phyloP scores from a whole-genome alignment of 2,329 filamentous ascomycete genomes.

The Amylocarpus encephaloides region DNA sequence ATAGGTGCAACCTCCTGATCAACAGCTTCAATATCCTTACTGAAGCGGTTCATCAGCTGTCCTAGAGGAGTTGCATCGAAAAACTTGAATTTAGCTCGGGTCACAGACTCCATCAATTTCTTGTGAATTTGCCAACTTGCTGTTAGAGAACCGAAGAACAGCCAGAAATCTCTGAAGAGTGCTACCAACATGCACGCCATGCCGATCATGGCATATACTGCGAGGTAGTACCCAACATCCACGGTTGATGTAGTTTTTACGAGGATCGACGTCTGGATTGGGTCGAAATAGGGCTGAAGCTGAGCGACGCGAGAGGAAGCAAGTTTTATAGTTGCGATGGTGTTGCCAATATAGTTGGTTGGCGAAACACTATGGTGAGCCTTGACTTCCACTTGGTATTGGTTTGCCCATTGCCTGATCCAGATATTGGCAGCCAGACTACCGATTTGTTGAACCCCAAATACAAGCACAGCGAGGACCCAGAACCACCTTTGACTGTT shows the following conservation, averaged over 20 bases:
- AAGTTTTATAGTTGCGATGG: conserved; percentile 24
- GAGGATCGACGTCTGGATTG: conserved; percentile 28
- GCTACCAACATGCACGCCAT: conserved; percentile 73
- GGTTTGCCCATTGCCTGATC: conserved; percentile 93
- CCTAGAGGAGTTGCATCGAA: conserved; percentile 95
- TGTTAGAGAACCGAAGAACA: conserved; percentile 86
- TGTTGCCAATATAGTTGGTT: conserved; percentile 25
- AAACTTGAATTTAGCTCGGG: conserved; percentile 91
- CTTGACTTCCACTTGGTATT: conserved; percentile 51
- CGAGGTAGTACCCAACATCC: conserved; percentile 76
- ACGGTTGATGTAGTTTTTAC: conserved; percentile 46
- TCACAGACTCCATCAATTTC: conserved; percentile 68
- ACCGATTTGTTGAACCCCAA: conserved; percentile 75
- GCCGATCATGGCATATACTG: conserved; percentile 75
- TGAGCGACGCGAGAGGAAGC: conserved; percentile 24
- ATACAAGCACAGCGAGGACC: conserved; percentile 67
- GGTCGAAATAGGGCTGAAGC: conserved; percentile 30
- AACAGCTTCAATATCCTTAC: conserved; percentile 90
- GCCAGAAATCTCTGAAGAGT: conserved; percentile 73
- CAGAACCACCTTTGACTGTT: conserved; percentile 63
- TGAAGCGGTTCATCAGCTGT: conserved; percentile 97
- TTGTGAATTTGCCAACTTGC: conserved; percentile 83
- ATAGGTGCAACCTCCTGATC: conserved; percentile 94
- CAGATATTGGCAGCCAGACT: conserved; percentile 87
- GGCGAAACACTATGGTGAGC: conserved; percentile 15